phyloP scores from a whole-genome alignment of 2,329 filamentous ascomycete species.

The Cercospora janseana region DNA sequence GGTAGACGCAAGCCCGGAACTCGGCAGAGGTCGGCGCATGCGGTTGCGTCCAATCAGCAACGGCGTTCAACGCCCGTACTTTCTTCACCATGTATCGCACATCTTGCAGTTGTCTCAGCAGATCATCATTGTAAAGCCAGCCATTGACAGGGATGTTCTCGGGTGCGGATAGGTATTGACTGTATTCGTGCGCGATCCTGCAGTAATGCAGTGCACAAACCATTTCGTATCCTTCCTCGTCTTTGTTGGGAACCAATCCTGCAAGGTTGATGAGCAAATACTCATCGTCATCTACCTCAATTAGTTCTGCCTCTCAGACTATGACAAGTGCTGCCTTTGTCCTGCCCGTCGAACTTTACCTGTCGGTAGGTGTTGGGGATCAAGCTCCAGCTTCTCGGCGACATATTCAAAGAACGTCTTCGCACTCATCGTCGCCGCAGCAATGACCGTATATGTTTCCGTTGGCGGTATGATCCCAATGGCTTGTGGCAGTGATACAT shows the following conservation, averaged over 20 bases:
- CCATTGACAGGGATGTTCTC: neutral
- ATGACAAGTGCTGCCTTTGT: too few species aligned
- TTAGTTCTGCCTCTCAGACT: neutral
- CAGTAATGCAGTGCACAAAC: constrained; percentile 7
- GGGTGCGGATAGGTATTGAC: constrained; percentile 7
- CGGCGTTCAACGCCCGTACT: neutral
- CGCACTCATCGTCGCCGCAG: constrained; percentile 21
- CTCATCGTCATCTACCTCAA: neutral
- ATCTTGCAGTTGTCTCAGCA: constrained; percentile 8
- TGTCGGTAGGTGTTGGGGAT: neutral
- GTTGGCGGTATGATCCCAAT: constrained; percentile 3
- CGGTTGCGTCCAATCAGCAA: neutral
- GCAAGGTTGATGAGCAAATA: neutral
- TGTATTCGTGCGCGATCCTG: constrained; percentile 5
- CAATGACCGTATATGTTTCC: constrained; percentile 17
- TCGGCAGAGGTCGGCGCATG: constrained; percentile 9
- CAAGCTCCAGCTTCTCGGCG: constrained; percentile 18
- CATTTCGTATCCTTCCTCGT: neutral
- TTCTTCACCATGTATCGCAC: constrained; percentile 5
- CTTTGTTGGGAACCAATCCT: neutral
- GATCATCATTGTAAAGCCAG: constrained; percentile 1
- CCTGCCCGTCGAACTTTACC: neutral
- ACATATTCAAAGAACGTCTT: constrained; percentile 27
- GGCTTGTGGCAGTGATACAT: constrained; percentile 10
- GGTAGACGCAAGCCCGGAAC: constrained; percentile 2